Percentiles rank a stretch among this genome's conserved stretches.
phyloP scores from a whole-genome alignment of 192 early-diverging fungal species.

The Lunasporangiospora selenospora region DNA sequence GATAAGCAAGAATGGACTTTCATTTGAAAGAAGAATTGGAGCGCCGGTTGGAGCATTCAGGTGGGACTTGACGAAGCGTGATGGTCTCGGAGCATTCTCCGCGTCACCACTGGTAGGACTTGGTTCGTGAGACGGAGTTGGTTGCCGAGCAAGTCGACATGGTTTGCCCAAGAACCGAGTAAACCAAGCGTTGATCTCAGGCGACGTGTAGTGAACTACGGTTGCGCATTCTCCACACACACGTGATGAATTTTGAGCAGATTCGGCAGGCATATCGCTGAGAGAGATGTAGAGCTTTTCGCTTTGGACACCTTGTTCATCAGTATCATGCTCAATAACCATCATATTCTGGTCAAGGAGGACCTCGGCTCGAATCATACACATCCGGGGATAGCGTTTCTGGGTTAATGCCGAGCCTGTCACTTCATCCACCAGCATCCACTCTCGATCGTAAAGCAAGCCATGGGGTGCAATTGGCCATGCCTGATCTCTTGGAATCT shows the following conservation, averaged over 20 bases:
- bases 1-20: slow-evolving; percentile 75
- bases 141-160: slow-evolving; percentile 50
- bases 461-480: slow-evolving; percentile 67
- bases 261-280: slow-evolving; percentile 27
- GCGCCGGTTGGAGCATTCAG: slow-evolving; percentile 33
- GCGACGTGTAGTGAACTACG: slow-evolving; percentile 38
- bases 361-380: slow-evolving; percentile 63
- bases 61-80: slow-evolving; percentile 48
- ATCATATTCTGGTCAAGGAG: slow-evolving; percentile 47
- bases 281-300: slow-evolving; percentile 24
- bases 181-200: slow-evolving; percentile 55
- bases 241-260: slow-evolving; percentile 26
- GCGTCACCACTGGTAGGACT: not conserved
- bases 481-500: slow-evolving; percentile 38
- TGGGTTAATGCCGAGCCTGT: slow-evolving; percentile 68
- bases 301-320: not conserved
- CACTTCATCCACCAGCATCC: slow-evolving; percentile 64
- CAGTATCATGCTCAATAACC: slow-evolving; percentile 42
- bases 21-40: slow-evolving; percentile 70
- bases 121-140: slow-evolving; percentile 12
- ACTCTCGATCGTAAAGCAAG: slow-evolving; percentile 67
- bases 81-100: not conserved
- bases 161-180: slow-evolving; percentile 50
- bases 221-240: slow-evolving; percentile 51
- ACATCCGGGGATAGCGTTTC: slow-evolving; percentile 69